Base-by-base conservation (phyloP, 176 grass and related monocot species). In the Stipa capillata region DNA sequence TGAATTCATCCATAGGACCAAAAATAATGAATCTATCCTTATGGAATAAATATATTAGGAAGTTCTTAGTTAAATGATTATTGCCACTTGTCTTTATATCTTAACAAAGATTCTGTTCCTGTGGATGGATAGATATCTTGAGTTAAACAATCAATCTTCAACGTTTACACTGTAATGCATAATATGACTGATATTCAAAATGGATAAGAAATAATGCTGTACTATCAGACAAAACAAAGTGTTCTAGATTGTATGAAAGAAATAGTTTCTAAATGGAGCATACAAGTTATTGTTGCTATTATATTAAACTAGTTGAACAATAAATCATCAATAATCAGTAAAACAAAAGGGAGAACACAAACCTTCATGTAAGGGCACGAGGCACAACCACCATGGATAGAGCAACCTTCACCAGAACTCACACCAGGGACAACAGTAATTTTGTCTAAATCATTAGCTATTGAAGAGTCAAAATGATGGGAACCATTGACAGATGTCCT, bases 321-420 rank as follows among this genome's bases (percentile, higher is more conserved):
- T 4, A 86, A 65, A 75, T 44, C 39, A 56, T 47, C 17, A 73
- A 39, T 42, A 36, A 37, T 8, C 27, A 21, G 10, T 7, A 72
- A 42, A 71, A 76, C 33, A 59, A 57, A 62, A 56, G 10, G 29
- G 15, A 23, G 13, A 29, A 24, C 21, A 35, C 72, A 64, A 57
- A 97, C 95, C 95, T 97, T 97, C 95, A 97, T 97, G 81, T 97
- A 97, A 43, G 95, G 95, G 85, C 94, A 97, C 14, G 91, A 97
- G 20, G 94, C 91, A 73, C 94, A 97, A 21, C 94, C 94, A 15
- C 94, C 94, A 80, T 97, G 89, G 72, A 97, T 97, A 76, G 94
- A 97, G 77, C 94, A 97, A 72, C 94, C 94, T 90, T 97, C 94
- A 73, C 83, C 87, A 77, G 87, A 76, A 65, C 62, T 68, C 68